Evolutionary conservation across 768 basidiomycete genomes (phyloP).

Genomic region (Mycena filopes): DNA sequence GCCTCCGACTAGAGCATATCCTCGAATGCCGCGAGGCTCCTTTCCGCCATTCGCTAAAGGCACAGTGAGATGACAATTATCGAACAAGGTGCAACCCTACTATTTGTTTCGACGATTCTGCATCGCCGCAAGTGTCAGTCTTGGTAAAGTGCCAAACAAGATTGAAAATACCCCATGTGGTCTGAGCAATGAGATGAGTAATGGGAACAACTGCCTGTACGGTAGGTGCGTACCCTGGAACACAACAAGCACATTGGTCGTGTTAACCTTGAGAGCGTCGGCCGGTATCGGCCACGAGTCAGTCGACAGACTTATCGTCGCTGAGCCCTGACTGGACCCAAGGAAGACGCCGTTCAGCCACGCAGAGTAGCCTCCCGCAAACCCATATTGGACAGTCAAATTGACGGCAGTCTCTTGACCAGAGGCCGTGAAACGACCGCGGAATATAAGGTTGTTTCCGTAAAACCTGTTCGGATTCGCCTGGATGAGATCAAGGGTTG

Average conservation of each 20-base stretch:
- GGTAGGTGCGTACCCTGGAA: slow-evolving; percentile 48
- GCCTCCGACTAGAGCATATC: slow-evolving; percentile 54
- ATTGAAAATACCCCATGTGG: slow-evolving; percentile 56
- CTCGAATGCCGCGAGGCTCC: slow-evolving; percentile 60
- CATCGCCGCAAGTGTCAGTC: neutral
- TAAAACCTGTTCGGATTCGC: slow-evolving; percentile 54
- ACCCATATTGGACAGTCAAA: slow-evolving; percentile 60
- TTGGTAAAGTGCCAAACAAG: neutral
- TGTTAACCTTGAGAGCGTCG: slow-evolving; percentile 44
- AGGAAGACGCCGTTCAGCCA: slow-evolving; percentile 62
- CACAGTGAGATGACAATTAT: neutral
- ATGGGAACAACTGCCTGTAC: neutral
- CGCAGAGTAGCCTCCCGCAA: slow-evolving; percentile 62
- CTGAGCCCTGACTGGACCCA: slow-evolving; percentile 57
- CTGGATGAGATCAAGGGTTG: slow-evolving; percentile 34
- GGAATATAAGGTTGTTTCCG: slow-evolving; percentile 62
- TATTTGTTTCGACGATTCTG: slow-evolving; percentile 60
- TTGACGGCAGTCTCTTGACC: slow-evolving; percentile 59
- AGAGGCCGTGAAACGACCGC: slow-evolving; percentile 62
- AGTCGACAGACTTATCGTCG: slow-evolving; percentile 54
- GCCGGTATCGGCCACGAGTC: slow-evolving; percentile 54
- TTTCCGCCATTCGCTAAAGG: slow-evolving; percentile 57
- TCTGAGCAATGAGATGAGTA: slow-evolving; percentile 42
- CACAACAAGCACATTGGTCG: slow-evolving; percentile 56
- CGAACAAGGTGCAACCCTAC: slow-evolving; percentile 39